phyloP scores from a whole-genome alignment of 2,329 filamentous ascomycete genomes.

The Botrytis elliptica region DNA sequence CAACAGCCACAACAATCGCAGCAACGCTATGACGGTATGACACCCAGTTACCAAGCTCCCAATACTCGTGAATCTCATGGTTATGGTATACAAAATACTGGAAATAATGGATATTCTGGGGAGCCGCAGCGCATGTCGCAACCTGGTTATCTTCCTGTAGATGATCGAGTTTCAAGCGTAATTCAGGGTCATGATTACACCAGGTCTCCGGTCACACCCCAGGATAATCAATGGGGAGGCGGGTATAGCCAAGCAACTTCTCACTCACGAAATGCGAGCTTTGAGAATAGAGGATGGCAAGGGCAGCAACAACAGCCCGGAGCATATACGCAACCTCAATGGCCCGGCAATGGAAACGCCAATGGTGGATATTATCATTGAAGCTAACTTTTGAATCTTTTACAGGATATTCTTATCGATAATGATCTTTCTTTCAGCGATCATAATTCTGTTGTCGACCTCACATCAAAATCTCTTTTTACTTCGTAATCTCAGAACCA shows the following conservation, averaged over 20 bases:
- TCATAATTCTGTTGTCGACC: background rate
- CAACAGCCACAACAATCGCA: conserved; percentile 1
- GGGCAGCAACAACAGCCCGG: conserved; percentile 17
- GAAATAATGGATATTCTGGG: conserved; percentile 15
- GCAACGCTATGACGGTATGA: conserved; percentile 36
- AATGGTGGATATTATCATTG: conserved; percentile 24
- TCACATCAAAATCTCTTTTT: background rate
- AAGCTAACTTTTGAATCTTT: conserved; percentile 20
- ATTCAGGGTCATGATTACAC: conserved; percentile 21
- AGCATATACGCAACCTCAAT: conserved; percentile 9
- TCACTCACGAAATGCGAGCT: conserved; percentile 16
- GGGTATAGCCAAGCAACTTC: conserved; percentile 14
- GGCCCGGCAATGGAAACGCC: conserved; percentile 13
- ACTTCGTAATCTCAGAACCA: background rate
- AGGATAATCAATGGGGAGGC: conserved; percentile 16
- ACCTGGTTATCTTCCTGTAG: conserved; percentile 12
- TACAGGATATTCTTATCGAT: conserved; percentile 23
- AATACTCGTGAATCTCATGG: conserved; percentile 13
- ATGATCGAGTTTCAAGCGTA: conserved; percentile 24
- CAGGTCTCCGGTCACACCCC: conserved; percentile 14
- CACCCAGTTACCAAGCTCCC: conserved; percentile 20
- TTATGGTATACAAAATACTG: background rate
- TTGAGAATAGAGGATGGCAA: conserved; percentile 20
- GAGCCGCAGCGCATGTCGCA: background rate
- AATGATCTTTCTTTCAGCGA: conserved; percentile 14